Conservation (phyloP, 441 rosid species). For the Eutrema salsugineum region DNA sequence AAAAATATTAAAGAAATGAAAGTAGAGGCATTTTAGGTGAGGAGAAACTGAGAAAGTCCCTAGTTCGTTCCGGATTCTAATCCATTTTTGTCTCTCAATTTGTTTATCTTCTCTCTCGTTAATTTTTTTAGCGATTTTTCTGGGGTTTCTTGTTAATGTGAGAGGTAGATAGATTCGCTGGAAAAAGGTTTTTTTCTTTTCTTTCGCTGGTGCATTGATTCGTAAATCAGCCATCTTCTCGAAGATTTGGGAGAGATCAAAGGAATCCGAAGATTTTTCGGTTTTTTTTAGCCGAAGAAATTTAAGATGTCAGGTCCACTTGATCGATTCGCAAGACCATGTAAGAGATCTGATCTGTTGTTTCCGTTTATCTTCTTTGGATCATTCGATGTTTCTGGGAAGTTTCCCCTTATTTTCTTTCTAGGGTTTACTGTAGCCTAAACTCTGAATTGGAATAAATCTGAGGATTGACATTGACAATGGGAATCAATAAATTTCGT, state of each 20-base stretch:
- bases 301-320: conserved; percentile 35
- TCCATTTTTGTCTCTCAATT: conserved; percentile 24
- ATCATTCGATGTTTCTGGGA: background rate
- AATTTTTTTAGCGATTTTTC: background rate
- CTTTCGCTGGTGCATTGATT: conserved; percentile 23
- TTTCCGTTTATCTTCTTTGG: background rate
- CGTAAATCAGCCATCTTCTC: conserved; percentile 23
- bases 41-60: conserved; percentile 21
- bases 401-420: background rate
- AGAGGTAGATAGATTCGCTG: conserved; percentile 14
- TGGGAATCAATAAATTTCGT: background rate
- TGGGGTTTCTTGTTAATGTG: conserved; percentile 20
- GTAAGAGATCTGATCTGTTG: conserved; percentile 31
- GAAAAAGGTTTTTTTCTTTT: background rate
- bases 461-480: background rate
- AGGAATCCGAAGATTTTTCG: background rate
- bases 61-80: conserved; percentile 26
- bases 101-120: background rate
- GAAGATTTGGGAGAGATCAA: background rate
- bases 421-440: conserved; percentile 21
- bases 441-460: background rate
- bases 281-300: background rate
- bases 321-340: conserved; percentile 37
- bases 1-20: background rate
- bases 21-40: conserved; percentile 18